These are phyloP conservation scores for Hymenoscyphus linearis DNA, from an alignment of 2,329 filamentous ascomycete genomes.

Conservation along the genomic window DNA sequence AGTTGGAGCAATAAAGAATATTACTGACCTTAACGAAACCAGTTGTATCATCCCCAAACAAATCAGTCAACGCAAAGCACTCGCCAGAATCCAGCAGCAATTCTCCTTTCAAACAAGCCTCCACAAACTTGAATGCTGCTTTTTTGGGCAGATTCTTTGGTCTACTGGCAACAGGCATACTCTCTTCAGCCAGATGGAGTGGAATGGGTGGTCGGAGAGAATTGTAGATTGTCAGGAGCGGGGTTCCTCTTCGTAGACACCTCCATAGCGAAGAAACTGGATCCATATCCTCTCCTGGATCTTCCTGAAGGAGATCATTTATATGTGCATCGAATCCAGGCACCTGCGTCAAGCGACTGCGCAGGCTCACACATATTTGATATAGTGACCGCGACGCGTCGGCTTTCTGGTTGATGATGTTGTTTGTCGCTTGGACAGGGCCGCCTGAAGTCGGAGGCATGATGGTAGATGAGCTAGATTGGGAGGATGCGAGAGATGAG, in stretches of 20 bases:
- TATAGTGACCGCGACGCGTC: conserved; percentile 89
- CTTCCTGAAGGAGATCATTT: conserved; percentile 64
- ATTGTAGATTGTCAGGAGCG: conserved; percentile 86
- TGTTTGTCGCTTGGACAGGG: conserved; percentile 71
- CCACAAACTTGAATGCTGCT: conserved; percentile 86
- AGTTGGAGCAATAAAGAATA: not conserved
- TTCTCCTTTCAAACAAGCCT: conserved; percentile 73
- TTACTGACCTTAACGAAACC: conserved; percentile 82
- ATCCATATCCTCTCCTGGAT: conserved; percentile 60
- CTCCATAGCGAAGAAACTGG: conserved; percentile 91
- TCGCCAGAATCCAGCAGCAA: conserved; percentile 74
- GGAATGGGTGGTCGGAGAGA: conserved; percentile 65
- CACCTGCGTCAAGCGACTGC: conserved; percentile 74
- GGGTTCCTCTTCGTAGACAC: conserved; percentile 75
- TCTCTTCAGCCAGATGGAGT: conserved; percentile 61
- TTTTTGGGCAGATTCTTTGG: conserved; percentile 81
- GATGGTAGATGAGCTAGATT: conserved; percentile 31
- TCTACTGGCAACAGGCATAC: conserved; percentile 62
- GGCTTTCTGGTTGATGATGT: conserved; percentile 96
- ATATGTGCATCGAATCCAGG: conserved; percentile 76
- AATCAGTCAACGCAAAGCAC: conserved; percentile 85
- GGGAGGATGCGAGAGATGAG: conserved; percentile 29
- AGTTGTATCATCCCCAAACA: conserved; percentile 91
- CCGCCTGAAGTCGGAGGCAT: conserved; percentile 44
- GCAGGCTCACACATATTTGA: conserved; percentile 86